Evolutionary conservation across 2,329 filamentous ascomycete species (phyloP).

Genomic region (Aureobasidium sp.): DNA sequence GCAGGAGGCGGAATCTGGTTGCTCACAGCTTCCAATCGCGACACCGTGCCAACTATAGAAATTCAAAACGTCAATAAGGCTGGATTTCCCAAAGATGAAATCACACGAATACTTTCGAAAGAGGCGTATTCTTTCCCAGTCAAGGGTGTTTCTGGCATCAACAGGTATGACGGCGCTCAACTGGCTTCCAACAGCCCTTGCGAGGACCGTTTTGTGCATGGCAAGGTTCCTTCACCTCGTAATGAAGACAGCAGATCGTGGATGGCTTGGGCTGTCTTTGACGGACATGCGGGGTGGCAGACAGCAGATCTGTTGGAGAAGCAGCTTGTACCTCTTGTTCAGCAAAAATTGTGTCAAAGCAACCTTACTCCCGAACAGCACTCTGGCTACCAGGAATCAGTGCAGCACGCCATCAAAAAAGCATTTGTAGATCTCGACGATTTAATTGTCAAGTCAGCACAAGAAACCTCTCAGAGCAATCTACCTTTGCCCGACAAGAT

Average conservation of each 20-base stretch:
- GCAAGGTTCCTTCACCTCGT: background rate
- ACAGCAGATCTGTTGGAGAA: constrained; percentile 25
- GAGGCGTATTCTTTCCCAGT: background rate
- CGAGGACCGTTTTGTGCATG: constrained; percentile 11
- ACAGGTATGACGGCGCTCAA: constrained; percentile 3
- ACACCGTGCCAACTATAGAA: background rate
- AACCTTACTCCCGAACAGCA: constrained; percentile 21
- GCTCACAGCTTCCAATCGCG: background rate
- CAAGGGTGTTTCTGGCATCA: background rate
- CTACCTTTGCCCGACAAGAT: background rate
- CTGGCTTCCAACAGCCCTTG: constrained; percentile 11
- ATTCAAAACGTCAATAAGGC: no score
- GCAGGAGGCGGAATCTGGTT: background rate
- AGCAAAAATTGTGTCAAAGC: constrained; percentile 17
- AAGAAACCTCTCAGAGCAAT: background rate
- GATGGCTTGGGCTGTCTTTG: constrained; percentile 35
- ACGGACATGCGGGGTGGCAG: constrained; percentile 33
- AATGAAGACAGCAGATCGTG: constrained; percentile 17
- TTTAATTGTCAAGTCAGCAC: constrained; percentile 24
- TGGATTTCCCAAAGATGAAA: background rate
- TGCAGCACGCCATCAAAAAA: constrained; percentile 32
- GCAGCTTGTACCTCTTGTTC: constrained; percentile 21
- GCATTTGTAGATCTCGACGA: constrained; percentile 36
- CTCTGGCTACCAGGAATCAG: constrained; percentile 22
- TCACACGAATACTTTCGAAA: background rate